Evolutionary conservation across 78 protist species (phyloP).

Genomic region (Dictyostelium purpureum): DNA sequence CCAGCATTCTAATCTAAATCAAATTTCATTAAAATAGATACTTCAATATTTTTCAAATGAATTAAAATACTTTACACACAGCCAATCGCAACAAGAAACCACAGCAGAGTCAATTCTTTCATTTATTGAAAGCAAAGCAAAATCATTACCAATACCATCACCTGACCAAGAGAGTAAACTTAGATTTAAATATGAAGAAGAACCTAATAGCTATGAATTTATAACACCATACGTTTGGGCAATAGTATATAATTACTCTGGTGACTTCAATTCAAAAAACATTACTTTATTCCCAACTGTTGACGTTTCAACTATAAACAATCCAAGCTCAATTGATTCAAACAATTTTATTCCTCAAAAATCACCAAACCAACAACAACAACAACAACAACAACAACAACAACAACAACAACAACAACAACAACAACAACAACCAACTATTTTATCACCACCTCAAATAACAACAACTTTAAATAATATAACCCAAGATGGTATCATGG

Average conservation of each 20-base stretch:
- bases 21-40: neutral
- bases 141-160: slow-evolving; percentile 30
- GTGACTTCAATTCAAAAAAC: slow-evolving; percentile 43
- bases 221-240: slow-evolving; percentile 75
- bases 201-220: slow-evolving; percentile 33
- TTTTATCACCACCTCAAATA: no score
- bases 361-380: neutral
- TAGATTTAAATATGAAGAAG: slow-evolving; percentile 70
- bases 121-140: slow-evolving; percentile 44
- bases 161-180: slow-evolving; percentile 38
- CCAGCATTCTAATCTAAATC: neutral
- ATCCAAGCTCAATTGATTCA: neutral
- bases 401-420: neutral
- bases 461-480: no score
- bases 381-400: neutral
- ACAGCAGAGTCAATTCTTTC: slow-evolving; percentile 30
- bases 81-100: slow-evolving; percentile 12
- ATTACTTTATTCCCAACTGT: slow-evolving; percentile 16
- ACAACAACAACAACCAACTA: neutral
- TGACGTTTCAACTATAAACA: neutral
- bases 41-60: slow-evolving; percentile 40
- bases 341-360: neutral
- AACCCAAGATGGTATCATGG: no score
- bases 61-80: neutral
- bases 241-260: slow-evolving; percentile 40